Evolutionary conservation across 768 basidiomycete genomes (phyloP).

Genomic region (Lenzites betulinus): DNA sequence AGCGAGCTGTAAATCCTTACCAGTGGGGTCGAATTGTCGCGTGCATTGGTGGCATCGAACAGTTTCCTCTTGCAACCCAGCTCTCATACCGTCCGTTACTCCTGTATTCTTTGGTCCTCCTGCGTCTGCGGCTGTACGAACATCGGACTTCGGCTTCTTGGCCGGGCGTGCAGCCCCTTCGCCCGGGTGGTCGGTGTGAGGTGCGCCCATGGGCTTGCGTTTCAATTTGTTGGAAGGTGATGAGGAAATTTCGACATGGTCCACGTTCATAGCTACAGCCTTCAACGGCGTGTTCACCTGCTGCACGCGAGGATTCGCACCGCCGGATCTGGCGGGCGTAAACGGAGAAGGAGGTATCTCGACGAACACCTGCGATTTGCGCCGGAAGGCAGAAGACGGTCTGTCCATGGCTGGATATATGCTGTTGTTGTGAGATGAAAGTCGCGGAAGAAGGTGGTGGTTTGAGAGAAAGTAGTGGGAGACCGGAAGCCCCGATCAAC

Average conservation of each 20-base stretch:
- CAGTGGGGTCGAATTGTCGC: constrained; percentile 54
- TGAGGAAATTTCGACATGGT: constrained; percentile 21
- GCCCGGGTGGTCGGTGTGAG: constrained; percentile 9
- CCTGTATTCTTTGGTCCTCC: background rate
- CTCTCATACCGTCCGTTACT: constrained; percentile 10
- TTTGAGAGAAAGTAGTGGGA: constrained; percentile 29
- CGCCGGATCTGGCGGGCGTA: constrained; percentile 15
- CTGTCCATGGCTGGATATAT: constrained; percentile 4
- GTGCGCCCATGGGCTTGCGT: constrained; percentile 48
- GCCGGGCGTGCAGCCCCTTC: background rate
- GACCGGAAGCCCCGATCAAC: constrained; percentile 3
- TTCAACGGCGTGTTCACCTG: constrained; percentile 30
- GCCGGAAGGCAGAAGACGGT: constrained; percentile 2
- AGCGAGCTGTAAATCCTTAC: constrained; percentile 35
- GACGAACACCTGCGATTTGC: constrained; percentile 52
- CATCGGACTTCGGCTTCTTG: constrained; percentile 30
- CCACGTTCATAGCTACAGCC: constrained; percentile 33
- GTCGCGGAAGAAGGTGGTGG: constrained; percentile 17
- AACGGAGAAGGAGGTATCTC: constrained; percentile 58
- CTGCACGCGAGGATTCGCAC: constrained; percentile 12
- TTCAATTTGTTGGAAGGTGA: constrained; percentile 41
- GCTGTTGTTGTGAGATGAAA: background rate
- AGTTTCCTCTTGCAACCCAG: constrained; percentile 39
- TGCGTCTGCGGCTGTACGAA: background rate
- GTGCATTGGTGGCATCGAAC: constrained; percentile 75